A percentile compares a stretch with the other conserved stretches of the same genome.
These are phyloP conservation scores for Cetraspora pellucida DNA, from an alignment of 192 early-diverging fungal genomes.

Conservation along the genomic window DNA sequence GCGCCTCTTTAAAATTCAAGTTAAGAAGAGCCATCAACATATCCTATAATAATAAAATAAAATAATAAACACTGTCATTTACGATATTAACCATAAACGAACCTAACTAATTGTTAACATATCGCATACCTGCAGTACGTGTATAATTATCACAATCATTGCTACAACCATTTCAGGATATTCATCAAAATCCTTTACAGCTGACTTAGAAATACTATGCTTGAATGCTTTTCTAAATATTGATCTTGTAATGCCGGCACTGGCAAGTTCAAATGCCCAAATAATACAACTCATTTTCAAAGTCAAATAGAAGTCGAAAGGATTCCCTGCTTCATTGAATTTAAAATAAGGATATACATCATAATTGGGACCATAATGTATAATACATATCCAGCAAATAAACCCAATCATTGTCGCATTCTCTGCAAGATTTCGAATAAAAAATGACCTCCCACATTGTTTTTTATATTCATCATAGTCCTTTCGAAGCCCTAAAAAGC, in stretches of 20 bases:
- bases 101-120: background rate
- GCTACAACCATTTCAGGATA: slow-evolving; percentile 70
- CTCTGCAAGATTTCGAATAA: slow-evolving; percentile 73
- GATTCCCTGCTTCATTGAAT: slow-evolving; percentile 60
- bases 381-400: slow-evolving; percentile 66
- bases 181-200: slow-evolving; percentile 65
- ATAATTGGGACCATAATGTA: slow-evolving; percentile 72
- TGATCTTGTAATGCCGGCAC: slow-evolving; percentile 61
- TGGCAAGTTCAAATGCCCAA: slow-evolving; percentile 69
- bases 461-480: slow-evolving; percentile 69
- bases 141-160: slow-evolving; percentile 69
- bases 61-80: background rate
- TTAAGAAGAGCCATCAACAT: slow-evolving; percentile 18
- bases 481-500: slow-evolving; percentile 59
- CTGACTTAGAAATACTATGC: slow-evolving; percentile 64
- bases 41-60: slow-evolving; percentile 1
- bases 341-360: slow-evolving; percentile 70
- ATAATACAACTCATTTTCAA: slow-evolving; percentile 62
- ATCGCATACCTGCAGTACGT: slow-evolving; percentile 61
- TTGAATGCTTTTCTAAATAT: slow-evolving; percentile 60
- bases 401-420: slow-evolving; percentile 80
- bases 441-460: slow-evolving; percentile 70
- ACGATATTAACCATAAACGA: background rate
- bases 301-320: slow-evolving; percentile 59
- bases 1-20: slow-evolving; percentile 21